Evolutionary conservation across 2,329 filamentous ascomycete genomes (phyloP).

Genomic region (Pyrenochaeta sp.): DNA sequence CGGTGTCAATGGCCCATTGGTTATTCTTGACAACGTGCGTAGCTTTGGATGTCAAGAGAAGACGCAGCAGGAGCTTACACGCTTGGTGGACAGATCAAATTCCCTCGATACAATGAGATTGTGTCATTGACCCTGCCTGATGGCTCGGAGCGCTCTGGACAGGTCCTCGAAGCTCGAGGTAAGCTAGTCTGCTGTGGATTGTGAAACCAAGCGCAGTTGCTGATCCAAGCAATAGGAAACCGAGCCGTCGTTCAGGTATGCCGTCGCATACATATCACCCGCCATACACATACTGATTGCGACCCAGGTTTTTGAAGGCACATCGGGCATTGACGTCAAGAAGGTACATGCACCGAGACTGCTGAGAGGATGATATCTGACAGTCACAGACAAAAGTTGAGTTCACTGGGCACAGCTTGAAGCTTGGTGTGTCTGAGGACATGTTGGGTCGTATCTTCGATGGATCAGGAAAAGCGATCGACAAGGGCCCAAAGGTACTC

Average conservation of each 20-base stretch:
- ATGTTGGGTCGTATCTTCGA: slow-evolving; percentile 99
- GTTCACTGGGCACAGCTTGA: slow-evolving; percentile 95
- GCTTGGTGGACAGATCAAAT: slow-evolving; percentile 78
- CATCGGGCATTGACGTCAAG: slow-evolving; percentile 96
- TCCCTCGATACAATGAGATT: slow-evolving; percentile 96
- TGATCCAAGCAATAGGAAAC: slow-evolving; percentile 68
- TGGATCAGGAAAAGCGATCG: slow-evolving; percentile 95
- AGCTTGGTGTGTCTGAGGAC: slow-evolving; percentile 98
- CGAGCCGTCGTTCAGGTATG: slow-evolving; percentile 92
- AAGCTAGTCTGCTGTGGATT: slow-evolving; percentile 37
- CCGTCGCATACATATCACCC: not conserved
- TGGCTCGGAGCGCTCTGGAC: slow-evolving; percentile 90
- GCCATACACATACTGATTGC: slow-evolving; percentile 31
- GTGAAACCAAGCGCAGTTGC: slow-evolving; percentile 6
- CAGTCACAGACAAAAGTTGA: slow-evolving; percentile 85
- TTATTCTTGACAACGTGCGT: slow-evolving; percentile 94
- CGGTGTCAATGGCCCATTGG: slow-evolving; percentile 96
- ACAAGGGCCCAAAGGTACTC: slow-evolving; percentile 98
- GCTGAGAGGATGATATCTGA: slow-evolving; percentile 28
- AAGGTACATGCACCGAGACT: slow-evolving; percentile 63
- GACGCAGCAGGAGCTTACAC: slow-evolving; percentile 29
- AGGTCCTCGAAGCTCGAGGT: slow-evolving; percentile 98
- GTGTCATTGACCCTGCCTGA: slow-evolving; percentile 94
- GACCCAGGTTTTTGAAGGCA: slow-evolving; percentile 92
- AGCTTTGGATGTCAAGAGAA: slow-evolving; percentile 12